These are phyloP conservation scores for Pseudognaphalium luteoalbum DNA, from an alignment of 129 eudicot species.

Conservation along the genomic window DNA sequence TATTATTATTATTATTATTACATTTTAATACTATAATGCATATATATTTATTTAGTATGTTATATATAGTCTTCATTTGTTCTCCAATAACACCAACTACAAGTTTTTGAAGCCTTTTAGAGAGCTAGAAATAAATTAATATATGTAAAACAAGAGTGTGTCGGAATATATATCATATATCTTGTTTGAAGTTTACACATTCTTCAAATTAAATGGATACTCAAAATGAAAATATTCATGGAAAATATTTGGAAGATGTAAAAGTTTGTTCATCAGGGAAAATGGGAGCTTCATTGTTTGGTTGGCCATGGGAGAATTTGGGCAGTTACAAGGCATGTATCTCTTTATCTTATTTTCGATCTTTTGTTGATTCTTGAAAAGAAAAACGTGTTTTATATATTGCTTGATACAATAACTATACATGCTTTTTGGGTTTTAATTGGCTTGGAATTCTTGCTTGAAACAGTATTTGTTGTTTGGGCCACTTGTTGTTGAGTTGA, in stretches of 20 bases:
- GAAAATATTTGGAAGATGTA: constrained; percentile 20
- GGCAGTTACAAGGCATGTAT: constrained; percentile 58
- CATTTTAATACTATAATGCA: neutral
- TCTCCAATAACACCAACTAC: constrained; percentile 18
- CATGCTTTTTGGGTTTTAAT: neutral
- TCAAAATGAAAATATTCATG: constrained; percentile 21
- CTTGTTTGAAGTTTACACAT: neutral
- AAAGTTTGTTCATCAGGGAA: constrained; percentile 36
- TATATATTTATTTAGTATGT: neutral
- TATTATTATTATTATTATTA: neutral
- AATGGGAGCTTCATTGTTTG: constrained; percentile 53
- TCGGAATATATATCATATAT: neutral
- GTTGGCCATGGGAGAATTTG: constrained; percentile 88
- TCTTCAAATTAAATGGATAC: constrained; percentile 22
- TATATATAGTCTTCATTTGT: constrained; percentile 22
- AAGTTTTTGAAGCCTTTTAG: neutral
- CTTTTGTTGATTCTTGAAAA: neutral
- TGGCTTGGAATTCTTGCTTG: constrained; percentile 15
- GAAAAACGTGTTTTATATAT: neutral
- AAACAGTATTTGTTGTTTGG: constrained; percentile 64
- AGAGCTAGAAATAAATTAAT: too few relatives aligned
- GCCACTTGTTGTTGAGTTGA: constrained; percentile 54
- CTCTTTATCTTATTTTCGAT: neutral
- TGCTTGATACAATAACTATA: neutral
- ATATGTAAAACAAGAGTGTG: too few relatives aligned